These are phyloP conservation scores for Pseudopithomyces chartarum DNA, from an alignment of 2,329 filamentous ascomycete species.

Conservation along the genomic window DNA sequence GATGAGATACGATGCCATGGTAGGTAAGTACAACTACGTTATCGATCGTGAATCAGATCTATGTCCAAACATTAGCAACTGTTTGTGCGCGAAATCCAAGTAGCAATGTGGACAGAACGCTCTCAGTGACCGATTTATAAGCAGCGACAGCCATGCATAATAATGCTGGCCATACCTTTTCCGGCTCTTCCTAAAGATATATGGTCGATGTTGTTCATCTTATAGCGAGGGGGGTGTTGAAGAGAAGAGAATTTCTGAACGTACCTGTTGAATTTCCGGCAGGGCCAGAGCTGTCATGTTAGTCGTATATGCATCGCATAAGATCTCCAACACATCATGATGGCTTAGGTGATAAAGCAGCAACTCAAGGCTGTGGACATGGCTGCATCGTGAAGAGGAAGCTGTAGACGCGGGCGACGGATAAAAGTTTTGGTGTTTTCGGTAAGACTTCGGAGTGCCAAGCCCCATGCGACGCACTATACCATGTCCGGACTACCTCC, in stretches of 20 bases:
- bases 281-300: background rate
- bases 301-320: background rate
- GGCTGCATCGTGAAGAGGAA: background rate
- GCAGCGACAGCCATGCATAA: constrained; percentile 57
- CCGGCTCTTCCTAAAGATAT: constrained; percentile 57
- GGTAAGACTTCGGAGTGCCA: background rate
- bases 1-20: no score
- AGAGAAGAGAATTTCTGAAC: background rate
- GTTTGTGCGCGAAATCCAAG: background rate
- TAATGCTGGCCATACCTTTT: constrained; percentile 58
- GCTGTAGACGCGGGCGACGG: background rate
- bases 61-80: background rate
- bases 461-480: background rate
- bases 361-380: no score
- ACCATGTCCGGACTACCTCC: background rate
- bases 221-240: background rate
- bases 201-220: constrained; percentile 45
- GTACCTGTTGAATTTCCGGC: background rate
- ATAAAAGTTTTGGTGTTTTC: constrained; percentile 6
- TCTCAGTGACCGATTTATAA: constrained; percentile 55
- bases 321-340: no score
- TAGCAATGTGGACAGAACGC: constrained; percentile 6
- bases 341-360: no score
- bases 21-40: background rate
- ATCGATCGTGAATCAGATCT: background rate